phyloP scores from a whole-genome alignment of 371 early-diverging fungal species.

The Rhizopus delemar region DNA sequence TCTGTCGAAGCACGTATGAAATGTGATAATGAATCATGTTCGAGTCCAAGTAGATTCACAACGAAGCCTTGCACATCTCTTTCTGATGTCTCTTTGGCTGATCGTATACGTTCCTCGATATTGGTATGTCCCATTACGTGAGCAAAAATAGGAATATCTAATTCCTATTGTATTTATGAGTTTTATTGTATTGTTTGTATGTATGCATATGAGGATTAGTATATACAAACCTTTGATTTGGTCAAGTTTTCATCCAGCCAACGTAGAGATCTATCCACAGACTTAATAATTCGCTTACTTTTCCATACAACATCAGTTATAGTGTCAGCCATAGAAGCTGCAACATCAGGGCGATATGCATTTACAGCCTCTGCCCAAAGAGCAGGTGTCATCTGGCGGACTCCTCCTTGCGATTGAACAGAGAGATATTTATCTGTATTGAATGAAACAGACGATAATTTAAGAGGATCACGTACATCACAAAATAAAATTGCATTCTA shows the following conservation, averaged over 20 bases:
- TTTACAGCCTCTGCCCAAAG: conserved; percentile 52
- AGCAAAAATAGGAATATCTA: conserved; percentile 56
- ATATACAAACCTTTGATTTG: conserved; percentile 31
- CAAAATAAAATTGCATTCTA: conserved; percentile 56
- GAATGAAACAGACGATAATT: conserved; percentile 44
- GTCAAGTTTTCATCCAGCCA: conserved; percentile 54
- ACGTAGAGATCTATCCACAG: conserved; percentile 66
- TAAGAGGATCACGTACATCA: conserved; percentile 68
- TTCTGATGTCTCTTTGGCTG: conserved; percentile 57
- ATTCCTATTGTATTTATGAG: conserved; percentile 3
- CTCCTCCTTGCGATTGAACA: conserved; percentile 68
- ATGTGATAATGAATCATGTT: conserved; percentile 13
- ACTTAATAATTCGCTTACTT: conserved; percentile 62
- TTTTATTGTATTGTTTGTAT: background rate
- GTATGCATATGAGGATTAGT: background rate
- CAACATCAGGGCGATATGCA: conserved; percentile 60
- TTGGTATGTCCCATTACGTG: conserved; percentile 56
- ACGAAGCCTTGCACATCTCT: conserved; percentile 57
- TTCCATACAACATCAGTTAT: conserved; percentile 50
- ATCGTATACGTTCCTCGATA: conserved; percentile 57
- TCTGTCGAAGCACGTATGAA: conserved; percentile 36
- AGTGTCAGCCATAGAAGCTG: conserved; percentile 48
- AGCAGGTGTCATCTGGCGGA: conserved; percentile 57
- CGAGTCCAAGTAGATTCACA: conserved; percentile 40
- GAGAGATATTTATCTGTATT: conserved; percentile 68